These are phyloP conservation scores for Cornus florida DNA, from an alignment of 148 eudicot species.

Conservation along the genomic window DNA sequence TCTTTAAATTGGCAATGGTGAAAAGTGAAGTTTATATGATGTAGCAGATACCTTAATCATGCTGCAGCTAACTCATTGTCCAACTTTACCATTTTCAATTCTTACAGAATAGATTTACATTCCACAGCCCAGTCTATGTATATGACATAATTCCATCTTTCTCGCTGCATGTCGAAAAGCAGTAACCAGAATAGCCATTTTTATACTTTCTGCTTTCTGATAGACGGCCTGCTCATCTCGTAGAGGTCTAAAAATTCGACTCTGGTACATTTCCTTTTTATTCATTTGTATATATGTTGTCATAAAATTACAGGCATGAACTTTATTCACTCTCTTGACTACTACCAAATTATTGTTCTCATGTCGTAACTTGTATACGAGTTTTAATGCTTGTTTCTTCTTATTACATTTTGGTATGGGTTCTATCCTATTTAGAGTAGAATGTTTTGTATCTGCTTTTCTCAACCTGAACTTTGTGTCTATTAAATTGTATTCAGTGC, in stretches of 20 bases:
- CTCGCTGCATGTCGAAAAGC: not conserved
- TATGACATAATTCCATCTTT: too few species aligned
- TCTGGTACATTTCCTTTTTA: not conserved
- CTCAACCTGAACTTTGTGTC: not conserved
- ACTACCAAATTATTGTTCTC: not conserved
- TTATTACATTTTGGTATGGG: not conserved
- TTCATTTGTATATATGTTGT: not conserved
- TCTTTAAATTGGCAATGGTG: not conserved
- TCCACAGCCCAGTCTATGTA: not conserved
- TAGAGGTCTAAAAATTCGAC: not conserved
- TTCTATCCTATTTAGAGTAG: not conserved
- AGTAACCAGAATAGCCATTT: not conserved
- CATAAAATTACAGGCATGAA: not conserved
- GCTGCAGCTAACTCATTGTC: not conserved
- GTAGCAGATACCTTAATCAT: not conserved
- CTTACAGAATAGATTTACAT: not conserved
- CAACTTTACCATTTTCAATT: not conserved
- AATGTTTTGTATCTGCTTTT: not conserved
- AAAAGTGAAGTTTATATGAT: not conserved
- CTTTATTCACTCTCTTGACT: not conserved
- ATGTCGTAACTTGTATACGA: not conserved
- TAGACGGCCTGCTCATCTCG: not conserved
- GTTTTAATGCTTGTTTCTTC: not conserved
- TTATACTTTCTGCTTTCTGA: not conserved
- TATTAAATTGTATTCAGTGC: not conserved